These are phyloP conservation scores for Brassica rapa DNA, from an alignment of 345 rosid genomes.

Conservation along the genomic window DNA sequence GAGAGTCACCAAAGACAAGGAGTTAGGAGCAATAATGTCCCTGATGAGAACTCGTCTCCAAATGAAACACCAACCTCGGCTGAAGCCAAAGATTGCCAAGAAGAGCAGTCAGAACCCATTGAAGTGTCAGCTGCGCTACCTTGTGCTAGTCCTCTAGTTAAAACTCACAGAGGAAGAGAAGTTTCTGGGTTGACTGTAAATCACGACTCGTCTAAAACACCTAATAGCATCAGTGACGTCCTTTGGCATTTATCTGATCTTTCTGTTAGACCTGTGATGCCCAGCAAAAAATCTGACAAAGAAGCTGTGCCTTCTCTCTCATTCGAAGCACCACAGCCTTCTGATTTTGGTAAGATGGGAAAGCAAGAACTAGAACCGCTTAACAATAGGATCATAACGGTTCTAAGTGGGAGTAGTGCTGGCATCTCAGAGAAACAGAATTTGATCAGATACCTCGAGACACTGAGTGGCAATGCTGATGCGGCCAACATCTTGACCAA, in stretches of 20 bases:
- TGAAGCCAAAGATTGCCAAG: slow-evolving; percentile 55
- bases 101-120: slow-evolving; percentile 59
- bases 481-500: slow-evolving; percentile 88
- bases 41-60: slow-evolving; percentile 43
- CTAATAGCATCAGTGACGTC: slow-evolving; percentile 60
- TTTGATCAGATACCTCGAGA: slow-evolving; percentile 84
- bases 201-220: slow-evolving; percentile 60
- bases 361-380: slow-evolving; percentile 76
- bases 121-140: slow-evolving; percentile 66
- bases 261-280: slow-evolving; percentile 97
- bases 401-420: slow-evolving; percentile 63
- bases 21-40: slow-evolving; percentile 46
- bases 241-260: slow-evolving; percentile 97
- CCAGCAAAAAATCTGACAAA: slow-evolving; percentile 88
- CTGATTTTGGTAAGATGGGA: slow-evolving; percentile 75
- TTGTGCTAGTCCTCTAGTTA: slow-evolving; percentile 65
- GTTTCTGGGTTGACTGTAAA: slow-evolving; percentile 50
- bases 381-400: slow-evolving; percentile 56
- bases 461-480: slow-evolving; percentile 79
- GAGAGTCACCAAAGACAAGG: slow-evolving; percentile 45
- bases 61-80: slow-evolving; percentile 47
- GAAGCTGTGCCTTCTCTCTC: slow-evolving; percentile 71
- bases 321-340: slow-evolving; percentile 66
- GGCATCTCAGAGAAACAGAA: slow-evolving; percentile 86
- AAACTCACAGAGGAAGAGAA: slow-evolving; percentile 62